A percentile compares a stretch with the other conserved stretches of the same genome.
Evolutionary conservation across 495 filamentous ascomycete genomes (phyloP).

Genomic region (Lophium mytilinum): DNA sequence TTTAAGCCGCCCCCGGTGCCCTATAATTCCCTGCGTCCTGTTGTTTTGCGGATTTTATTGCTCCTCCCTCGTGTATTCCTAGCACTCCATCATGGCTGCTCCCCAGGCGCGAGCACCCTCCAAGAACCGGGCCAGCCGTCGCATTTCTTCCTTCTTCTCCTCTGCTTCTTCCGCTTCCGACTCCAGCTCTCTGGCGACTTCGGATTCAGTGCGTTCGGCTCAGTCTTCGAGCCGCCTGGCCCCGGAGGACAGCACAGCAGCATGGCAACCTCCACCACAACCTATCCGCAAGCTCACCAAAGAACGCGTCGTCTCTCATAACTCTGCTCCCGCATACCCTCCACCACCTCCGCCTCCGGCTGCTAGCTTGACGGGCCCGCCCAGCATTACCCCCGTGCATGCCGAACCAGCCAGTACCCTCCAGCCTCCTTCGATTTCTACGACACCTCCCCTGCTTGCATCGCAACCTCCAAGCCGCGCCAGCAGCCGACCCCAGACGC

Average conservation of each 20-base stretch:
- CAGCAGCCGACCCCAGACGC: constrained; percentile 9
- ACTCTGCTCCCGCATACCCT: background rate
- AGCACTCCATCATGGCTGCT: too few species aligned
- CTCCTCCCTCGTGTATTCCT: too few species aligned
- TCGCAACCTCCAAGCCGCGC: background rate
- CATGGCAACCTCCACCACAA: background rate
- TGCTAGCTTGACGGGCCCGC: background rate
- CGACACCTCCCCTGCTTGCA: constrained; percentile 6
- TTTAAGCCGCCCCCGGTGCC: too few species aligned
- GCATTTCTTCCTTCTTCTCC: background rate
- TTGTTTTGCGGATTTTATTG: too few species aligned
- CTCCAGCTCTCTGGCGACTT: background rate
- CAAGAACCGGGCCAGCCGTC: too few species aligned
- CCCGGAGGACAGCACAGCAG: too few species aligned
- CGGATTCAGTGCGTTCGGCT: background rate
- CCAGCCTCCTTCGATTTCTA: background rate
- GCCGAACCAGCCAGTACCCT: background rate
- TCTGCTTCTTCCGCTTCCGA: background rate
- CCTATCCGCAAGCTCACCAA: background rate
- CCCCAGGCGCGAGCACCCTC: too few species aligned
- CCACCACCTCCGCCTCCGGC: background rate
- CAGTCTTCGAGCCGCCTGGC: background rate
- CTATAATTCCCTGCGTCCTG: too few species aligned
- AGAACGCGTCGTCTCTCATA: background rate
- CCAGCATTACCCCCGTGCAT: background rate